Conservation (phyloP, 1,284 basidiomycete species). For the Tremellales sp. region DNA sequence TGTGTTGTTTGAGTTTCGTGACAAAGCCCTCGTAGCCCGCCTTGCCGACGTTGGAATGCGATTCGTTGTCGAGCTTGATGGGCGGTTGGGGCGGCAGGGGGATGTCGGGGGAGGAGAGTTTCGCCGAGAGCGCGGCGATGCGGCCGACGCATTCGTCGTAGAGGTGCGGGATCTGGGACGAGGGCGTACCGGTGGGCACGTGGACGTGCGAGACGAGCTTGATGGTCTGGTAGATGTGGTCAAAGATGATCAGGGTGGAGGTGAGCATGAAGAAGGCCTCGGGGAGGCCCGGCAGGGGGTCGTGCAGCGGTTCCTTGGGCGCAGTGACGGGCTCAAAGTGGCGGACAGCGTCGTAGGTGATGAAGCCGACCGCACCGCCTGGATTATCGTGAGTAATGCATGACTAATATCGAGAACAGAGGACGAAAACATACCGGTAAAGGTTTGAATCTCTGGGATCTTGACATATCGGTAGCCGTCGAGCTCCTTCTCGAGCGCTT, state of each 20-base stretch:
- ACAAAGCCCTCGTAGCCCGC: conserved; percentile 90
- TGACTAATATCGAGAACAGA: not conserved
- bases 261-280: conserved; percentile 97
- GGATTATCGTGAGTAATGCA: not conserved
- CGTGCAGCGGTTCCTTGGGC: conserved; percentile 57
- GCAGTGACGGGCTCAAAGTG: conserved; percentile 93
- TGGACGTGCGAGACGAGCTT: conserved; percentile 96
- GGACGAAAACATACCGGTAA: conserved; percentile 58
- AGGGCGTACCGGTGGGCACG: conserved; percentile 56
- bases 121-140: conserved; percentile 67
- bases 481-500: conserved; percentile 79
- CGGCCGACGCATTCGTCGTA: conserved; percentile 79
- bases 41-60: conserved; percentile 88
- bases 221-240: conserved; percentile 92
- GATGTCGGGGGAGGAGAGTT: conserved; percentile 58
- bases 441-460: conserved; percentile 86
- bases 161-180: conserved; percentile 63
- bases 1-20: conserved; percentile 86
- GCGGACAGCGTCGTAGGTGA: conserved; percentile 92
- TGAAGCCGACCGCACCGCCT: conserved; percentile 97
- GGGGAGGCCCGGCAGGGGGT: conserved; percentile 77
- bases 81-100: conserved; percentile 56
- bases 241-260: conserved; percentile 91
- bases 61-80: conserved; percentile 58
- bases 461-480: conserved; percentile 82